A percentile compares a stretch with the other conserved stretches of the same genome.
These are phyloP conservation scores for Prunus mira DNA, from an alignment of 306 rosid species.

Conservation along the genomic window DNA sequence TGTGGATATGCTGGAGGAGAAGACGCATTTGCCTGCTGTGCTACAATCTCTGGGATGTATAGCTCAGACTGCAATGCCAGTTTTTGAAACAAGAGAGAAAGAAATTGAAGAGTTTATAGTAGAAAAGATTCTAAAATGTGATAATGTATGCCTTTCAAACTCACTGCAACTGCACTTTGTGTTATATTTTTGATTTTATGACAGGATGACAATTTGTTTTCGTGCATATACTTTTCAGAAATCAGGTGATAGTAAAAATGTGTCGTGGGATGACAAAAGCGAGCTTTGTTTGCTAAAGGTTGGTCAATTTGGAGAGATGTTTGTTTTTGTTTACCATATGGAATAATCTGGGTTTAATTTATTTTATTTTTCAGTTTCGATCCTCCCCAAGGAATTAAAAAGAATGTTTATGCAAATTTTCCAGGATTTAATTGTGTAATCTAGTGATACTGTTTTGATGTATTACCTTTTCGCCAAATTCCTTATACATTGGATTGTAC, in stretches of 20 bases:
- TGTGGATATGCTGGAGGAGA: conserved; percentile 86
- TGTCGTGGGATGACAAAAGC: conserved; percentile 81
- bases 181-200: conserved; percentile 24
- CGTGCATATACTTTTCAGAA: conserved; percentile 53
- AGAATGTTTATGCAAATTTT: background rate
- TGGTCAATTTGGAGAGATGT: conserved; percentile 21
- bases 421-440: background rate
- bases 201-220: conserved; percentile 24
- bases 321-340: conserved; percentile 5
- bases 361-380: background rate
- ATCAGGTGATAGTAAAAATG: conserved; percentile 45
- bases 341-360: background rate
- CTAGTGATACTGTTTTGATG: background rate
- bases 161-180: background rate
- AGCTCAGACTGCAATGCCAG: conserved; percentile 95
- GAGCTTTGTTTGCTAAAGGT: conserved; percentile 91
- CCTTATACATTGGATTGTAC: background rate
- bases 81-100: conserved; percentile 89
- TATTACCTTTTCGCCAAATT: background rate
- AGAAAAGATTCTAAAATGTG: conserved; percentile 62
- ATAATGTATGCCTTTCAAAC: conserved; percentile 51
- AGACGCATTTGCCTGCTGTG: conserved; percentile 79
- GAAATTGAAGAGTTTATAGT: conserved; percentile 75
- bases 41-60: conserved; percentile 97
- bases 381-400: background rate